Evolutionary conservation across 2,329 filamentous ascomycete species (phyloP), one percentile per base, ranked within the genome.

Genomic region (Sordariomycetes sp.): DNA sequence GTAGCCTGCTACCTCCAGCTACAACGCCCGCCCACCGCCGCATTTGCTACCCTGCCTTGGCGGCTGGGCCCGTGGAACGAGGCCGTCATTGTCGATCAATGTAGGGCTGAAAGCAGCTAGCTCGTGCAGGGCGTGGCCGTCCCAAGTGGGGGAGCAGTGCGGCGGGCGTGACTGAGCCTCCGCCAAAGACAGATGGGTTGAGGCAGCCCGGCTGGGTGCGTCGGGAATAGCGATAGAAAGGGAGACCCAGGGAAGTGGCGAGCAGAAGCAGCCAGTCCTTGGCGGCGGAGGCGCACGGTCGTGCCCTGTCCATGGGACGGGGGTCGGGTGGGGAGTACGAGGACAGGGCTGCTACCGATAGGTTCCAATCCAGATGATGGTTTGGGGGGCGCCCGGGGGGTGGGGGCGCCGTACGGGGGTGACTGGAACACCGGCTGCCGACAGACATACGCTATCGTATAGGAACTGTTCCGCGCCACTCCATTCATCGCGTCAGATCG

Each of bases 301-400:
- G 59, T 72, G 64, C 5, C 34, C 53, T 60, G 3, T 56, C 20
- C 10, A 59, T 45, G 20, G 68, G 64, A 57, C 70, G 73, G 58
- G 72, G 70, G 1, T 68, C 15, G 39, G 7, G 6, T 71, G 54
- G 71, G 74, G 10, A 54, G 60, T 2, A 57, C 35, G 36, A 67
- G 56, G 39, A n/a, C 5, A 17, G 39, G n/a, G 17, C 39, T 17
- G 39, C 39, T 17, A 17, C 15, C 15, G 15, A 17, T n/a, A n/a
- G 39, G 39, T 45, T 17, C 39, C n/a, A 45, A n/a, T n/a, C 10
- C n/a, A 45, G 15, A 32, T 8, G 28, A 32, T 32, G n/a, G 28
- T 32, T 32, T 8, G 28, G 39, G 15, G n/a, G 39, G 13, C n/a
- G 5, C 36, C 10, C 12, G 36, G 36, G 13, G n/a, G 36, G 4